A percentile compares a stretch with the other conserved stretches of the same genome.
phyloP scores from a whole-genome alignment of 1,284 basidiomycete species.

The Marasmius fiardii region DNA sequence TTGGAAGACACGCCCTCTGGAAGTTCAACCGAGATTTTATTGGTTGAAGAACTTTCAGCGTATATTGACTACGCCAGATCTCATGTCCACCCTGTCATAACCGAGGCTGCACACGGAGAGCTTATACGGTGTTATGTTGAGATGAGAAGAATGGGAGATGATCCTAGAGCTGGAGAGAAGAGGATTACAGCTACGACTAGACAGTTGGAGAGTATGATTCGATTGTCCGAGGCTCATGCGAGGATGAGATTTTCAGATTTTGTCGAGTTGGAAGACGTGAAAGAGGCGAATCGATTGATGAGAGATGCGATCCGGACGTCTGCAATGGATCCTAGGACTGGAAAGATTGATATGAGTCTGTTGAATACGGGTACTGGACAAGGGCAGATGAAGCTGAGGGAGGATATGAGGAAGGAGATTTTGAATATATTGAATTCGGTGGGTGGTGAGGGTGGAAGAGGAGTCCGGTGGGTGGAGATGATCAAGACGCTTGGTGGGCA shows the following conservation, averaged over 20 bases:
- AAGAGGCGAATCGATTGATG: conserved; percentile 91
- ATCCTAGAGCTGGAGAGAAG: conserved; percentile 84
- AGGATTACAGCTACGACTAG: conserved; percentile 98
- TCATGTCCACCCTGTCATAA: conserved; percentile 88
- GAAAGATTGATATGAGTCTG: conserved; percentile 94
- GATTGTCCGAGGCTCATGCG: conserved; percentile 95
- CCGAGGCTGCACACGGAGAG: conserved; percentile 81
- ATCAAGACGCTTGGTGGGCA: conserved; percentile 74
- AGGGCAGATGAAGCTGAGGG: conserved; percentile 78
- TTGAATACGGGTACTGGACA: conserved; percentile 91
- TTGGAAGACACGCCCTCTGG: conserved; percentile 85
- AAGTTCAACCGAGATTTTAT: conserved; percentile 73
- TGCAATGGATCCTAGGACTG: conserved; percentile 93
- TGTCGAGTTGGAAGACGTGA: conserved; percentile 86
- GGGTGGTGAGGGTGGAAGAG: conserved; percentile 54
- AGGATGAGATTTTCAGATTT: conserved; percentile 88
- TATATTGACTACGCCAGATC: conserved; percentile 94
- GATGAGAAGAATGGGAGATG: conserved; percentile 89
- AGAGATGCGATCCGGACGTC: conserved; percentile 92
- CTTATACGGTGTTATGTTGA: conserved; percentile 91
- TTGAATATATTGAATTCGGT: conserved; percentile 64
- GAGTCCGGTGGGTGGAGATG: conserved; percentile 79
- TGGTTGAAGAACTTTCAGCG: conserved; percentile 85
- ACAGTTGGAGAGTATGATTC: conserved; percentile 97
- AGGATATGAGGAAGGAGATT: conserved; percentile 82